Evolutionary conservation across 192 early-diverging fungal species (phyloP).

Genomic region (Backusella morwellensis): DNA sequence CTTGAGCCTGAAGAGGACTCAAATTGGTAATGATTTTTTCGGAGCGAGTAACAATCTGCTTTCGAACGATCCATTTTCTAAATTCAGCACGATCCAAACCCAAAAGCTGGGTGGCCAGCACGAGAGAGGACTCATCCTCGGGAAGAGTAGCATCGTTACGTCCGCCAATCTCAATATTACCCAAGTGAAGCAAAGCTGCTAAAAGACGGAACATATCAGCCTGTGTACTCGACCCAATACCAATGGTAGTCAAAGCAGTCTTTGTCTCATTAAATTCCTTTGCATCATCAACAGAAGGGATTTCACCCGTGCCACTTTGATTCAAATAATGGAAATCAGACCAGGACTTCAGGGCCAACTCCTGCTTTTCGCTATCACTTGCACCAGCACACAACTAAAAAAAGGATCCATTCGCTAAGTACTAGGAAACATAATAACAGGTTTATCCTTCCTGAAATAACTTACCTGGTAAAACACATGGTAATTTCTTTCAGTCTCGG

Average conservation of each 20-base stretch:
- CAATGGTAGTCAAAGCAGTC: slow-evolving; percentile 81
- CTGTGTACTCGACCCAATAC: slow-evolving; percentile 78
- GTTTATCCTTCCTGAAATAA: neutral
- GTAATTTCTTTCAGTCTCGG: slow-evolving; percentile 93
- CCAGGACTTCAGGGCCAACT: slow-evolving; percentile 73
- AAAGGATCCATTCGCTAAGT: neutral
- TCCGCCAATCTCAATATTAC: slow-evolving; percentile 89
- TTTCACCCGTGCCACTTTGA: slow-evolving; percentile 80
- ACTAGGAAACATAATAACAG: neutral
- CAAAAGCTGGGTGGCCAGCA: slow-evolving; percentile 69
- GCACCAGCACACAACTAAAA: slow-evolving; percentile 83
- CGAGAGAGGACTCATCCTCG: slow-evolving; percentile 76
- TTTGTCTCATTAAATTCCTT: slow-evolving; percentile 88
- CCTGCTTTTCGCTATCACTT: slow-evolving; percentile 75
- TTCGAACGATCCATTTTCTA: slow-evolving; percentile 94
- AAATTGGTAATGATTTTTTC: slow-evolving; percentile 92
- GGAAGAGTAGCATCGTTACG: slow-evolving; percentile 68
- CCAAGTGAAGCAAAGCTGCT: slow-evolving; percentile 93
- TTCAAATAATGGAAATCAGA: slow-evolving; percentile 82
- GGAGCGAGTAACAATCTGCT: slow-evolving; percentile 88
- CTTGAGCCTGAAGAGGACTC: slow-evolving; percentile 69
- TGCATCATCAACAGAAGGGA: slow-evolving; percentile 88
- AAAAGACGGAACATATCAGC: slow-evolving; percentile 89
- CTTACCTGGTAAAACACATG: slow-evolving; percentile 96
- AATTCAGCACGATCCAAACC: slow-evolving; percentile 80